Conservation (phyloP, 768 basidiomycete species). For the Terana coerulea region DNA sequence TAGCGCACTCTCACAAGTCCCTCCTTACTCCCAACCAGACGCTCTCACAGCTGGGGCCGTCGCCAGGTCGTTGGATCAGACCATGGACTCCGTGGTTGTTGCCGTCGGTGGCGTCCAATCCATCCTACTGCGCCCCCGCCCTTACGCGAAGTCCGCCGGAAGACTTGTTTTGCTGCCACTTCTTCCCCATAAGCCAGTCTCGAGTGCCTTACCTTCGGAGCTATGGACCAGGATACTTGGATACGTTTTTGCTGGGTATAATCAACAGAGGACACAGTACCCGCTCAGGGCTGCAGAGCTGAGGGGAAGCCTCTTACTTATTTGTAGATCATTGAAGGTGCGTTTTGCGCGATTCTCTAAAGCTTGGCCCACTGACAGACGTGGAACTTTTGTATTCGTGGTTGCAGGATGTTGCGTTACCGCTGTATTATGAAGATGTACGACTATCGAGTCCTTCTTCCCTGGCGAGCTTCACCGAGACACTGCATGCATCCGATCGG, state of each 20-base stretch:
- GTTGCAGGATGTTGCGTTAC: constrained; percentile 58
- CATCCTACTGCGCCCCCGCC: constrained; percentile 62
- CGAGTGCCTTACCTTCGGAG: constrained; percentile 61
- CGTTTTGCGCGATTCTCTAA: too few species aligned
- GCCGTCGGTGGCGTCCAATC: background rate
- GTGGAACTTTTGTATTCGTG: background rate
- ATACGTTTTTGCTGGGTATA: constrained; percentile 25
- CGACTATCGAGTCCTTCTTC: constrained; percentile 37
- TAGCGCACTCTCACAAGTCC: too few species aligned
- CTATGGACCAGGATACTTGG: constrained; percentile 65
- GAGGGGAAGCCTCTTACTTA: constrained; percentile 27
- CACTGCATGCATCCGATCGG: constrained; percentile 59
- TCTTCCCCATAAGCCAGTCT: constrained; percentile 48
- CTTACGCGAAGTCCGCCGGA: constrained; percentile 56
- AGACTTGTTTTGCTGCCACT: constrained; percentile 65
- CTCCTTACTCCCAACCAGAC: too few species aligned
- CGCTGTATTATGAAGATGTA: constrained; percentile 61
- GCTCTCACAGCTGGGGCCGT: too few species aligned
- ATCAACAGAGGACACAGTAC: constrained; percentile 4
- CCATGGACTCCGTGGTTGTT: background rate
- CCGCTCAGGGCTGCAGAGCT: too few species aligned
- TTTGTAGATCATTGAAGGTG: constrained; percentile 40
- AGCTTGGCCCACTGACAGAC: too few species aligned
- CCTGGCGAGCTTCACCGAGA: constrained; percentile 56
- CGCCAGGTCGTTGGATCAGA: too few species aligned